Conservation (phyloP, 2,329 filamentous ascomycete species). For the Penicillium sclerotigenum region DNA sequence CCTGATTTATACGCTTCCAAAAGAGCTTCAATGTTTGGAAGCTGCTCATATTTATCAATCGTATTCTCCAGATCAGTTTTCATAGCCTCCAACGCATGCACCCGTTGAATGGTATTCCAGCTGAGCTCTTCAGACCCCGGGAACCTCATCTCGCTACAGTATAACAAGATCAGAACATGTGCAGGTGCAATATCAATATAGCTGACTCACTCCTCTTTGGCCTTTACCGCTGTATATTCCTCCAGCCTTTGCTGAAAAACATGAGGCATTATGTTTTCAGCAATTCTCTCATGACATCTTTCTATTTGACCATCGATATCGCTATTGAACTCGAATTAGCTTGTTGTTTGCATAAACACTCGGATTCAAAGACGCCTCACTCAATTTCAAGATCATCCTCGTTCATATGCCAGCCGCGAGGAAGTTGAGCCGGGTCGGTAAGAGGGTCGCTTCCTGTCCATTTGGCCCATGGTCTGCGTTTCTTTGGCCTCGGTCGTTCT, state of each 20-base stretch:
- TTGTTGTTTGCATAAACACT: fast-evolving
- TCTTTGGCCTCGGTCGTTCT: not conserved
- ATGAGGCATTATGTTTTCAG: not conserved
- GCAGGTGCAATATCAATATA: not conserved
- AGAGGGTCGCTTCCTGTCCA: not conserved
- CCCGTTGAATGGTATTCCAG: not conserved
- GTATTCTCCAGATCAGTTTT: not conserved
- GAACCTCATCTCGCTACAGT: not conserved
- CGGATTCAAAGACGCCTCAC: not conserved
- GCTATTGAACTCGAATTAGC: not conserved
- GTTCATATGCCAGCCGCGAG: slow-evolving; percentile 1
- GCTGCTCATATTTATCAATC: not conserved
- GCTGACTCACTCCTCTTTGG: not conserved
- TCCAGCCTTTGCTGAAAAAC: not conserved
- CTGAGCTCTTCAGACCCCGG: not conserved
- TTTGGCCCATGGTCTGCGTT: not conserved
- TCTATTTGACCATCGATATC: slow-evolving; percentile 2
- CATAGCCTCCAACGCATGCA: not conserved
- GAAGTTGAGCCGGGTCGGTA: not conserved
- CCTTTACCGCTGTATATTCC: not conserved
- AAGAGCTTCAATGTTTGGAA: not conserved
- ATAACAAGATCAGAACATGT: not conserved
- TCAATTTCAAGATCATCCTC: not conserved
- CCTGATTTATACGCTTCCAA: not conserved
- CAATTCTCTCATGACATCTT: slow-evolving; percentile 4